Base-by-base conservation (phyloP, 2,329 filamentous ascomycete genomes). In the Fusarium humuli region DNA sequence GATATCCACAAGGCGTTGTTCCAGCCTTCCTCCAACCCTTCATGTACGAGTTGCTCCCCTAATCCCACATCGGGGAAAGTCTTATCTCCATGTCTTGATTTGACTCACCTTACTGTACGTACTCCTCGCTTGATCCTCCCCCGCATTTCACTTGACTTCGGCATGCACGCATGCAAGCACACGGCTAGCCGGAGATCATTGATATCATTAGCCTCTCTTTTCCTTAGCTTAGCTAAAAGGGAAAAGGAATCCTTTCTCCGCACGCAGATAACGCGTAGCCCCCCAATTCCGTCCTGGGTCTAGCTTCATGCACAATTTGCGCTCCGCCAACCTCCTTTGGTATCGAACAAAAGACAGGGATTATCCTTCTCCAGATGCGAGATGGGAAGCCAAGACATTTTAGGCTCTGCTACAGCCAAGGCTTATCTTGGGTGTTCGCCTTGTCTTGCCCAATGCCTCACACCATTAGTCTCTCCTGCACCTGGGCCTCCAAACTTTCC, bases 251-350 rank as follows among this genome's bases (percentile, higher is more conserved):
- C 34, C 18, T 47, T 69, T 65, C 68, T 71, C 64, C 68, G 67
- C 68, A 71, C 44, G 9, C 55, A 65, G 67, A 70, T 70, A 71
- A 71, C 67, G 46, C 47, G 46, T 69, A 41, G 20, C 53, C 25
- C 42, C 18, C 27, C 41, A 34, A 11, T 29, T 2, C 57, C 54
- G 20, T 13, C 47, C 50, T 7, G 5, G 55, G 60, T 20, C 34
- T 71, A 66, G 68, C 55, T 55, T 69, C 59, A 71, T 69, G 68
- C 68, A 65, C 56, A 60, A 71, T 71, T 71, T 71, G 68, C 65
- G 48, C 37, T 57, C 52, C 46, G 13, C 52, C 61, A 71, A 32
- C 68, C 68, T 60, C 65, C 69, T 69, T 65, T 25, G 68, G 68
- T 25, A 70, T 56, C 55, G 52, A 63, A 52, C 62, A 41, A 47